Percentiles rank a stretch among this genome's conserved stretches.
Evolutionary conservation across 352 stramenopile species (phyloP).

Genomic region (Pythium volutum): DNA sequence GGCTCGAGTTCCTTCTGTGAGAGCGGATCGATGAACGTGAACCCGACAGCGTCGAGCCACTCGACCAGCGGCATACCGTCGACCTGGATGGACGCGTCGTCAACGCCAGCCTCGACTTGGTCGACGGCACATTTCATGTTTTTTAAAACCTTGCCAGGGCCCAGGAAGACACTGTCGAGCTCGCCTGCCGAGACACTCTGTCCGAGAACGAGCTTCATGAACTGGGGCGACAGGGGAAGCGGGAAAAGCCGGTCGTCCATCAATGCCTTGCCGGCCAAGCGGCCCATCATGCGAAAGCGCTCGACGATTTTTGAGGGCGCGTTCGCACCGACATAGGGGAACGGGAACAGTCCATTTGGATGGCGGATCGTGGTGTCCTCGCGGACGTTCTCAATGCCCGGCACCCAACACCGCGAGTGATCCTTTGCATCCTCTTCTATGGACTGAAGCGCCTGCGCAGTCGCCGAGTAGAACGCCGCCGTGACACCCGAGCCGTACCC

Average conservation of each 20-base stretch:
- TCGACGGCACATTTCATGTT: conserved; percentile 36
- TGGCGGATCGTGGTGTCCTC: conserved; percentile 63
- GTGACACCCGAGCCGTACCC: conserved; percentile 84
- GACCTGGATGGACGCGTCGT: conserved; percentile 46
- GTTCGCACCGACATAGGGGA: conserved; percentile 35
- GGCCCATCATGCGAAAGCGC: conserved; percentile 80
- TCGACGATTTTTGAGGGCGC: conserved; percentile 38
- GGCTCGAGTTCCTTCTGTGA: conserved; percentile 58
- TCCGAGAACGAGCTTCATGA: conserved; percentile 73
- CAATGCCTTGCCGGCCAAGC: conserved; percentile 74
- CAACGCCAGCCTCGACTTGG: conserved; percentile 22
- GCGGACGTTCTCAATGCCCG: conserved; percentile 41
- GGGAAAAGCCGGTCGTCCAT: conserved; percentile 81
- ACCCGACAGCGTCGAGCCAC: conserved; percentile 63
- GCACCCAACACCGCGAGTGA: conserved; percentile 51
- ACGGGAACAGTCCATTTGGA: conserved; percentile 75
- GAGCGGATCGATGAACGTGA: conserved; percentile 79
- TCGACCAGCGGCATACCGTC: conserved; percentile 43
- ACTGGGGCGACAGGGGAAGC: conserved; percentile 67
- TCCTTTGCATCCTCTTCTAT: conserved; percentile 42
- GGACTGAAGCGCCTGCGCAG: conserved; percentile 59
- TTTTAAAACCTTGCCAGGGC: conserved; percentile 56
- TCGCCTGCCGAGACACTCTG: conserved; percentile 55
- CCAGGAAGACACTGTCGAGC: conserved; percentile 56
- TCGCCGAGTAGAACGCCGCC: conserved; percentile 81